Conservation (phyloP, 2,329 filamentous ascomycete genomes). For the Tolypocladium tundrense region DNA sequence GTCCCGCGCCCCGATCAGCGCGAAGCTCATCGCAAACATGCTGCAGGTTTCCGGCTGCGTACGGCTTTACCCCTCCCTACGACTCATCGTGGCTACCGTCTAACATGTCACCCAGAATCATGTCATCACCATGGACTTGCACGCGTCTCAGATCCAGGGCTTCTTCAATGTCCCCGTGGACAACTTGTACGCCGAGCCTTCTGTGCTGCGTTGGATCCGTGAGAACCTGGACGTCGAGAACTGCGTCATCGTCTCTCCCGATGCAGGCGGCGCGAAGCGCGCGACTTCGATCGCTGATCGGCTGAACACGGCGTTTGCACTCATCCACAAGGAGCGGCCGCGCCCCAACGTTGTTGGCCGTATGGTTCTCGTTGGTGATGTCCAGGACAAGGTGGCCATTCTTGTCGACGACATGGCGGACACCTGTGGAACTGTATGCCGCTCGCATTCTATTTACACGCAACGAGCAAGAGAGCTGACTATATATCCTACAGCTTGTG, state of each 20-base stretch:
- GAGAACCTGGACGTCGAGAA: conserved; percentile 75
- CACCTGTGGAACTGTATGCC: conserved; percentile 66
- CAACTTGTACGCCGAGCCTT: conserved; percentile 88
- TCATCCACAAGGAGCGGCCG: conserved; percentile 94
- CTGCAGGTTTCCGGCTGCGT: conserved; percentile 81
- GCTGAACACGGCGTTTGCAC: conserved; percentile 79
- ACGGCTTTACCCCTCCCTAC: conserved; percentile 8
- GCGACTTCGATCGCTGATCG: conserved; percentile 90
- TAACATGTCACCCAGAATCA: conserved; percentile 23
- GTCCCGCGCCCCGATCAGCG: conserved; percentile 90
- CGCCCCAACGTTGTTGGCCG: conserved; percentile 77
- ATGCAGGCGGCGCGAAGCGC: conserved; percentile 89
- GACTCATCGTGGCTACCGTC: not conserved
- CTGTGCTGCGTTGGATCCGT: conserved; percentile 81
- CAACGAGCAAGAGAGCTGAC: not conserved
- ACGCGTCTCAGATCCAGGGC: conserved; percentile 87
- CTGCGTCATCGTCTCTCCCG: conserved; percentile 88
- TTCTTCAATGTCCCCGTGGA: conserved; percentile 78
- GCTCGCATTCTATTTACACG: not conserved
- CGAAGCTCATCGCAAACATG: conserved; percentile 96
- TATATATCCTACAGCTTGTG: conserved; percentile 26
- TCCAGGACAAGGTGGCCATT: conserved; percentile 83
- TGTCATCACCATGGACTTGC: conserved; percentile 90
- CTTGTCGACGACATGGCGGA: conserved; percentile 98
- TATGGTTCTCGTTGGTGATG: conserved; percentile 91